phyloP scores from a whole-genome alignment of 2,329 filamentous ascomycete species.

The Arthrobotrys iridis region DNA sequence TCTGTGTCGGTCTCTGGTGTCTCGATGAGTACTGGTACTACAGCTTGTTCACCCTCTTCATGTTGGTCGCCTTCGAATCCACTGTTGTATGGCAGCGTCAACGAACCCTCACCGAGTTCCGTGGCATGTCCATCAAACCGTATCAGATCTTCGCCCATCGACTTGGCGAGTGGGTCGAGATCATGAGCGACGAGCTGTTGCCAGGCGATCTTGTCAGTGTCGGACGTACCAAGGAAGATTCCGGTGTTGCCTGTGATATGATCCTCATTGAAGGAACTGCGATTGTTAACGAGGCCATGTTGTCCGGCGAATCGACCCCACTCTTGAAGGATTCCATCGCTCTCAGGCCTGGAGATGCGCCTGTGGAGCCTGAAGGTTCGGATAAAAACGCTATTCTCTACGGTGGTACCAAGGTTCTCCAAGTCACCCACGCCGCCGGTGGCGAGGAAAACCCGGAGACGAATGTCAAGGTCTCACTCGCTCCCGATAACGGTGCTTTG shows the following conservation, averaged over 20 bases:
- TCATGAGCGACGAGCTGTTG: slow-evolving; percentile 88
- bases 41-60: slow-evolving; percentile 97
- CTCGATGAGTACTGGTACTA: slow-evolving; percentile 99
- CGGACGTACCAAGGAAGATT: slow-evolving; percentile 92
- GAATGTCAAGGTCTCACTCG: slow-evolving; percentile 75
- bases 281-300: slow-evolving; percentile 99
- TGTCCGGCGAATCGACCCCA: slow-evolving; percentile 97
- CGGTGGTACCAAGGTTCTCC: slow-evolving; percentile 96
- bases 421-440: slow-evolving; percentile 67
- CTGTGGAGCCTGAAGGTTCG: slow-evolving; percentile 84
- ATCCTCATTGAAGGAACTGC: slow-evolving; percentile 91
- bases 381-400: slow-evolving; percentile 98
- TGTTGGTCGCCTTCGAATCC: slow-evolving; percentile 97
- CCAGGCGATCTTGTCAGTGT: slow-evolving; percentile 94
- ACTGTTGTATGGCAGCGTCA: slow-evolving; percentile 99
- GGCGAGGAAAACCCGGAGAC: slow-evolving; percentile 54
- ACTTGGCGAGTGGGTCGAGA: slow-evolving; percentile 85
- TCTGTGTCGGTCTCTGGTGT: slow-evolving; percentile 98
- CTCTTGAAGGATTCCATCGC: slow-evolving; percentile 95
- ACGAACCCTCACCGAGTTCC: slow-evolving; percentile 93
- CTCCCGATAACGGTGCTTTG: slow-evolving; percentile 92
- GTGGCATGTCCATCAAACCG: slow-evolving; percentile 99
- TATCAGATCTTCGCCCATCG: slow-evolving; percentile 94
- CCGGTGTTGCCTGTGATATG: slow-evolving; percentile 97
- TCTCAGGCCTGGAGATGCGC: slow-evolving; percentile 81